These are phyloP conservation scores for Tulasnella sp. DNA, from an alignment of 768 basidiomycete genomes.

Conservation along the genomic window DNA sequence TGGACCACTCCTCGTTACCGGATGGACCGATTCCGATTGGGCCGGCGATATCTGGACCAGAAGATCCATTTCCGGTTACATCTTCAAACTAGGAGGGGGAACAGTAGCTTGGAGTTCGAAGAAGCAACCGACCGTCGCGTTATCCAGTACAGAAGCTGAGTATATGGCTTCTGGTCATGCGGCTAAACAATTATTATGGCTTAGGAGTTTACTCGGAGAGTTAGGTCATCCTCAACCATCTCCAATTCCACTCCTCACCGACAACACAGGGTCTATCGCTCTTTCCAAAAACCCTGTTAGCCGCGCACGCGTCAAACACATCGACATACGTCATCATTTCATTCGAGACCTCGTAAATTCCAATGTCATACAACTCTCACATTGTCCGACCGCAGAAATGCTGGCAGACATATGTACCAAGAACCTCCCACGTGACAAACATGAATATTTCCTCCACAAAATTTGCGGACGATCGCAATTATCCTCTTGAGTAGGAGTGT, in stretches of 20 bases:
- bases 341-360: neutral
- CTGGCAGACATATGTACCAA: conserved; percentile 12
- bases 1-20: neutral
- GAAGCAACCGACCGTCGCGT: conserved; percentile 23
- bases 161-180: conserved; percentile 16
- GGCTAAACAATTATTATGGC: neutral
- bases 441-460: no score
- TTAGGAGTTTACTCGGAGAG: conserved; percentile 3
- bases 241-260: conserved; percentile 2
- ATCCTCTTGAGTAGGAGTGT: no score
- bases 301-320: conserved; percentile 10
- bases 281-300: conserved; percentile 4
- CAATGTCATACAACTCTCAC: neutral
- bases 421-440: neutral
- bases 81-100: conserved; percentile 19
- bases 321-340: neutral
- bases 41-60: conserved; percentile 19
- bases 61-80: conserved; percentile 22
- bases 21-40: conserved; percentile 23
- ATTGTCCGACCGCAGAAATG: neutral
- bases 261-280: conserved; percentile 11
- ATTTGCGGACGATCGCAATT: no score
- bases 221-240: conserved; percentile 1
- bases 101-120: conserved; percentile 20
- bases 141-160: conserved; percentile 23